phyloP scores from a whole-genome alignment of 2,329 filamentous ascomycete genomes.

The Leptodontidium sp. region DNA sequence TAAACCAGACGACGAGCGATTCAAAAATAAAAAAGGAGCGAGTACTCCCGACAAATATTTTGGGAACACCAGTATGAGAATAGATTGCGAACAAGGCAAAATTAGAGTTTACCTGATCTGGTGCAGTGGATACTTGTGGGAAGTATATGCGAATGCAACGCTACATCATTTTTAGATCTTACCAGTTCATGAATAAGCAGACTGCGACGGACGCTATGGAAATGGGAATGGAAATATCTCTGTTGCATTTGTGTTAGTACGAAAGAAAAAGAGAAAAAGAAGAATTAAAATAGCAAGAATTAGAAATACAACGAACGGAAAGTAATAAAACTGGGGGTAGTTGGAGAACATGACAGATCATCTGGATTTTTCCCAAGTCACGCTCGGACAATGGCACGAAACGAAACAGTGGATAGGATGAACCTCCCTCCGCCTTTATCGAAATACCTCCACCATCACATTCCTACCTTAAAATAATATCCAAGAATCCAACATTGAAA shows the following conservation, averaged over 20 bases:
- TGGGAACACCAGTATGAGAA: too few relatives aligned
- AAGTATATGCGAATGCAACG: constrained; percentile 2
- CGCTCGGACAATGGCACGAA: too few relatives aligned
- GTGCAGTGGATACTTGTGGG: neutral
- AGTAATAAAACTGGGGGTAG: neutral
- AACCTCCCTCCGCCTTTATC: constrained; percentile 7
- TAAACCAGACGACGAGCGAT: neutral
- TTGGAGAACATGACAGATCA: constrained; percentile 2
- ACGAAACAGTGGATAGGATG: neutral
- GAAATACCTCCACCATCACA: constrained; percentile 4
- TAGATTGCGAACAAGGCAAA: too few relatives aligned
- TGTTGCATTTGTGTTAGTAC: neutral
- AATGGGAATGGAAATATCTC: neutral
- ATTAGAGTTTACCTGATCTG: neutral
- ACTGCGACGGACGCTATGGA: neutral
- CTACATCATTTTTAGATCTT: neutral
- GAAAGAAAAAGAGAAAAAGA: neutral
- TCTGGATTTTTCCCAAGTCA: neutral
- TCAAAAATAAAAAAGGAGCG: neutral
- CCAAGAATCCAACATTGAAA: too few relatives aligned
- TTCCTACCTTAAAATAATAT: neutral
- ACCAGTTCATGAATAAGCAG: neutral
- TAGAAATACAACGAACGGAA: neutral
- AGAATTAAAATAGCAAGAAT: neutral
- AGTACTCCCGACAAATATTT: too few relatives aligned